These are phyloP conservation scores for Moricandia arvensis DNA, from an alignment of 345 rosid species.

Conservation along the genomic window DNA sequence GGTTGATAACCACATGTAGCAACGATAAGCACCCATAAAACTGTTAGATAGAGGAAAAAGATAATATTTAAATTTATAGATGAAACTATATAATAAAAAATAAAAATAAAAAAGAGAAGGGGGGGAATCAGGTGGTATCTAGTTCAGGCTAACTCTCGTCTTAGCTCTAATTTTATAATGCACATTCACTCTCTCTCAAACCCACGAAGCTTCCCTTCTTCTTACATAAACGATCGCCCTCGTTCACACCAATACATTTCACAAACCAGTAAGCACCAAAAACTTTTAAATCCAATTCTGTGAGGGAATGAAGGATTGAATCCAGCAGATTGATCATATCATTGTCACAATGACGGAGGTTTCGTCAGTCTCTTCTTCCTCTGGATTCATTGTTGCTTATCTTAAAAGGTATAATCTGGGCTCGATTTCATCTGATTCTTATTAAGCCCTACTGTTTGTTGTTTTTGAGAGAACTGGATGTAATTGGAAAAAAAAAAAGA, in stretches of 20 bases:
- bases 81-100: background rate
- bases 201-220: slow-evolving; percentile 35
- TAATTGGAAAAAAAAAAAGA: background rate
- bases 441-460: background rate
- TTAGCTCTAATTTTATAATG: background rate
- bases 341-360: slow-evolving; percentile 26
- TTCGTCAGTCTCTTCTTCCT: background rate
- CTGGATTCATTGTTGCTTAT: slow-evolving; percentile 18
- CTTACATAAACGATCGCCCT: slow-evolving; percentile 32
- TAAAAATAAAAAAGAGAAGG: background rate
- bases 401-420: slow-evolving; percentile 31
- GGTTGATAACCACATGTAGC: slow-evolving; percentile 7
- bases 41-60: too few relatives aligned
- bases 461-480: background rate
- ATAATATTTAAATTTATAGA: background rate
- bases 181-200: slow-evolving; percentile 15
- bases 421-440: slow-evolving; percentile 15
- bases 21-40: slow-evolving; percentile 8
- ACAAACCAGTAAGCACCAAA: background rate
- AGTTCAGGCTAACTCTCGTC: slow-evolving; percentile 32
- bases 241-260: slow-evolving; percentile 14
- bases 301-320: background rate
- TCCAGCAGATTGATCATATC: background rate
- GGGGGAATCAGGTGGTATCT: slow-evolving; percentile 37
- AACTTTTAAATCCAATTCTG: background rate